Evolutionary conservation across 1,284 basidiomycete genomes (phyloP).

Genomic region (Naganishia liquefaciens): DNA sequence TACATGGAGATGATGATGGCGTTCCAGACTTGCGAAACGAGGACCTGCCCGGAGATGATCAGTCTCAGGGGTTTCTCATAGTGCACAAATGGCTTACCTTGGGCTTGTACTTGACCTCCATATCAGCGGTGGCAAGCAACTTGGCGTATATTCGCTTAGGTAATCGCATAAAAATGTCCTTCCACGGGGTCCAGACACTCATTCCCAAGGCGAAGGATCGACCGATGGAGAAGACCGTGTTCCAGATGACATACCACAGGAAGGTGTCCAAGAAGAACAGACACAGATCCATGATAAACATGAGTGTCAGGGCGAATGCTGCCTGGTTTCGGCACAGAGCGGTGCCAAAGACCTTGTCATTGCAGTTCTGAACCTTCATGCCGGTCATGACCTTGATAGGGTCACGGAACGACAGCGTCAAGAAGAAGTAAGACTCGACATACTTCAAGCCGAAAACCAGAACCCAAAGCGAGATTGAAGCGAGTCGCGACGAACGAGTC

Average conservation of each 20-base stretch:
- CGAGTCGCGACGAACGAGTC: conserved; percentile 62
- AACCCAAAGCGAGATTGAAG: conserved; percentile 77
- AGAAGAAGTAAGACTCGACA: conserved; percentile 91
- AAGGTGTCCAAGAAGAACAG: conserved; percentile 97
- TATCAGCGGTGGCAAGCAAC: conserved; percentile 82
- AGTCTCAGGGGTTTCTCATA: not conserved
- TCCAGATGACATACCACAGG: conserved; percentile 93
- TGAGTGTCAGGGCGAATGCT: conserved; percentile 86
- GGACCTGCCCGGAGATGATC: conserved; percentile 61
- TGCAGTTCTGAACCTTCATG: conserved; percentile 87
- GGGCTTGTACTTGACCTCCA: conserved; percentile 96
- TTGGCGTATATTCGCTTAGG: conserved; percentile 95
- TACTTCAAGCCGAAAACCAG: conserved; percentile 93
- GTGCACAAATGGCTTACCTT: conserved; percentile 62
- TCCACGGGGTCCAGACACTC: conserved; percentile 97
- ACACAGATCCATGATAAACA: conserved; percentile 93
- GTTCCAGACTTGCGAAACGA: conserved; percentile 97
- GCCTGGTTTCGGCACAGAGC: conserved; percentile 83
- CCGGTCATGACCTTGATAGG: conserved; percentile 87
- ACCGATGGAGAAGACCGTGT: conserved; percentile 86
- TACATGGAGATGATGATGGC: conserved; percentile 99
- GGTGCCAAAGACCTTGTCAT: conserved; percentile 77
- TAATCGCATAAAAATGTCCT: conserved; percentile 85
- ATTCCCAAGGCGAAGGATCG: conserved; percentile 86
- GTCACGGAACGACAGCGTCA: conserved; percentile 87